phyloP scores from a whole-genome alignment of 2,329 filamentous ascomycete genomes.

The Verticillium isaacii region DNA sequence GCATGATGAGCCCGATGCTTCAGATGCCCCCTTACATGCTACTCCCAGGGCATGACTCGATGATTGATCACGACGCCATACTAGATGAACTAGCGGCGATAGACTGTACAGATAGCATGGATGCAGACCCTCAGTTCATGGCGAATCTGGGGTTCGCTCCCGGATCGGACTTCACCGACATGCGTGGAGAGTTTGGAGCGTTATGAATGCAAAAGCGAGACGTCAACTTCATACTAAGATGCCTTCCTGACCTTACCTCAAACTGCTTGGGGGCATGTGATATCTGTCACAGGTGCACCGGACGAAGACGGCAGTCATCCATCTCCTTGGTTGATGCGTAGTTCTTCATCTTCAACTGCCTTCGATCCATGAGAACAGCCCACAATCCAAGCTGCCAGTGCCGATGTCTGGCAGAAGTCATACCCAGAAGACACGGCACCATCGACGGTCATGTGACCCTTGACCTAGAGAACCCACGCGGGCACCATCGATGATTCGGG shows the following conservation, averaged over 20 bases:
- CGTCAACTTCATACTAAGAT: not conserved
- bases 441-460: not conserved
- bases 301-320: not conserved
- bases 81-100: conserved; percentile 47
- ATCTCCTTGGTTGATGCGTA: not conserved
- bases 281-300: not conserved
- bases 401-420: not conserved
- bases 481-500: not conserved
- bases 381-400: not conserved
- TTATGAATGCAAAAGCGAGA: conserved; percentile 8
- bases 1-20: conserved; percentile 3
- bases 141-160: conserved; percentile 62
- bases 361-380: not conserved
- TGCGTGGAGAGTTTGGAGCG: conserved; percentile 34
- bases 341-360: not conserved
- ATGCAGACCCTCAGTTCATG: conserved; percentile 60
- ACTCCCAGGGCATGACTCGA: not conserved
- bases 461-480: not conserved
- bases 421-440: not conserved
- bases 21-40: not conserved
- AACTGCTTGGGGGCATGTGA: not conserved
- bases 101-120: conserved; percentile 42
- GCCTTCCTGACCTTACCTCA: too few relatives aligned
- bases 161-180: conserved; percentile 53
- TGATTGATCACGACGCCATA: conserved; percentile 45